Evolutionary conservation across 768 basidiomycete genomes (phyloP), one percentile per base, ranked within the genome.

Genomic region (Dacryopinax spathularia): DNA sequence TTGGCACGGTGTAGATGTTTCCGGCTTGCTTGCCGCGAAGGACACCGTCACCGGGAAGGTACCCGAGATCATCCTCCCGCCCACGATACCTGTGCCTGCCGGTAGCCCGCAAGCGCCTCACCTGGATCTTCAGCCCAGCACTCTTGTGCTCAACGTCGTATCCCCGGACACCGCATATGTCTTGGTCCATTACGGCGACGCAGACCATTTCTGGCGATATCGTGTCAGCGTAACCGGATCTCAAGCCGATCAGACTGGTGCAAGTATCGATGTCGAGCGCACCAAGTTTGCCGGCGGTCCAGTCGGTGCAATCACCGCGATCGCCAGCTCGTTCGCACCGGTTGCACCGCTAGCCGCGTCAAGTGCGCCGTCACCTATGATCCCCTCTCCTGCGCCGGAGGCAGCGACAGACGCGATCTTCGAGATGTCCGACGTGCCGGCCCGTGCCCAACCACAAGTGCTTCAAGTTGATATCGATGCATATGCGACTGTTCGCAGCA

Each of bases 191-290:
- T 84, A 82, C 69, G 72, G 75, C 22, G 73, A 81, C 41, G 77
- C 81, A 60, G 67, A 79, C 0, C 73, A 74, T 39, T 81, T 89
- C 66, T 82, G 83, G 68, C 81, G 82, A 33, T 63, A 84, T 59
- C 68, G 70, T 12, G 68, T 85, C 59, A 29, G 25, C 22, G 43
- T 44, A 9, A 12, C 43, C 6, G 36, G 10, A 10, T 12, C 48
- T 29, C 3, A 15, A 18, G 15, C 22, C 31, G 25, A 29, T 9
- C 48, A 27, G 10, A 22, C 20, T 29, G 25, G 9, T 29, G 20
- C 63, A 61, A 70, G 33, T 67, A 68, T 33, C 29, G 65, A 68
- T 16, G 61, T 76, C n/a, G 74, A 77, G 31, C 70, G 68, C 18
- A 75, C 77, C 2, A 44, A 73, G 0, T 85, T 84, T 66, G 84